Base-by-base conservation (phyloP, 2,329 filamentous ascomycete species). In the Claviceps pusilla region DNA sequence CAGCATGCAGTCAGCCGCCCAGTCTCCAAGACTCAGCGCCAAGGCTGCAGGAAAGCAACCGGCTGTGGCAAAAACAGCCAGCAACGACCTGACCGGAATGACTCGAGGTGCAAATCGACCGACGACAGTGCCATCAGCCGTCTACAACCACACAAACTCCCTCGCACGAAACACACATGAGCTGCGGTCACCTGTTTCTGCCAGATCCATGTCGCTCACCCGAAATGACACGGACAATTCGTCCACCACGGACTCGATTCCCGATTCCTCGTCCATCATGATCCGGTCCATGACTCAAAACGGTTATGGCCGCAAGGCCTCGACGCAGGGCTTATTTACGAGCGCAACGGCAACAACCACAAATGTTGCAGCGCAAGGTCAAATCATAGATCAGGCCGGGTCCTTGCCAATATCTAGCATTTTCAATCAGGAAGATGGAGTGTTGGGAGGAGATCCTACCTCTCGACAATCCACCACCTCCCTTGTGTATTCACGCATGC, bases 21-120 rank as follows among this genome's bases (percentile, higher is more conserved):
- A 48, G 16, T 11, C 39, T 41, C 9, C 53, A 3, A 19, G 31
- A 45, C 60, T 68, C 54, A 76, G 72, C 57, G 66, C 69, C 16
- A 78, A 77, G 59, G 71, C 73, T 28, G 68, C 71, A 11, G 76
- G 75, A 3, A 79, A 79, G 57, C 72, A 69, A 50, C 73, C 74
- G 10, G 68, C 59, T 5, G 59, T 59, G 11, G 55, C 59, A 7
- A 52, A 55, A 51, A 61, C 55, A 42, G 45, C 55, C 4, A 55
- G 53, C n/a, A 54, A 58, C 9, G 55, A 61, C 31, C 58, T 48
- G 45, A 58, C 60, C 19, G 57, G 54, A 46, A 31, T 51, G 9
- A 45, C 43, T 7, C 57, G 56, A 31, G 52, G 6, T 2, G n/a
- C 37, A n/a, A 33, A 29, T 51, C 50, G 50, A 12, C 47, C 50